Base-by-base conservation (phyloP, 2,329 filamentous ascomycete species). In the Fusarium succisae region DNA sequence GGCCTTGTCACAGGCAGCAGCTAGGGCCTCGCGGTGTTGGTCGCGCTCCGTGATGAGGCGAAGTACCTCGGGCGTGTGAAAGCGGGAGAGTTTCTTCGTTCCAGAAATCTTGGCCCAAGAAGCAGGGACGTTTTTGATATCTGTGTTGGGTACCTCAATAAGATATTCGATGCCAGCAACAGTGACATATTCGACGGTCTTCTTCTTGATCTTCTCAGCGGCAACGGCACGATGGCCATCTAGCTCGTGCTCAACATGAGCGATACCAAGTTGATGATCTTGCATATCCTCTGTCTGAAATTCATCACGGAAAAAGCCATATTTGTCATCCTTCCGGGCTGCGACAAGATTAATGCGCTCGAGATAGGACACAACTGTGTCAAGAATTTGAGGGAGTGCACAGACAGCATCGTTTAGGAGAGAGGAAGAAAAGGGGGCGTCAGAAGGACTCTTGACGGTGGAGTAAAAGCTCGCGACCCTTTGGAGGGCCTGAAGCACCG, bases 71-170 rank as follows among this genome's bases (percentile, higher is more conserved):
- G 96, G 96, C 0, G 96, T 96, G 83, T 99, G 96, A 82, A 98
- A 99, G 66, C 96, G 92, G 1, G 94, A 95, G 10, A 95, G 85
- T 78, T 94, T 94, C 82, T 98, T 98, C 12, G 96, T 99, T 56
- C 96, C 95, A 65, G 93, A 97, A 78, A 98, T 94, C 83, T 99
- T 98, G 73, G 90, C 88, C 96, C 96, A 99, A 0, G 94, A 97
- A 8, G 96, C 96, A 2, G 96, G 96, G 1, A 99, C 94, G 65
- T 92, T 91, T 80, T 95, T 96, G 69, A 98, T 88, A 61, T 94
- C 90, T 3, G 88, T 82, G 81, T 97, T 98, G 75, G 93, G 88
- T 11, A 99, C 93, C 83, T 98, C 96, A 77, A 99, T 94, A 26
- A 99, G 89, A 80, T 94, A 99, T 80, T 98, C 96, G 76, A 98